These are phyloP conservation scores for Coemansia sp. DNA, from an alignment of 192 early-diverging fungal species.

Conservation along the genomic window DNA sequence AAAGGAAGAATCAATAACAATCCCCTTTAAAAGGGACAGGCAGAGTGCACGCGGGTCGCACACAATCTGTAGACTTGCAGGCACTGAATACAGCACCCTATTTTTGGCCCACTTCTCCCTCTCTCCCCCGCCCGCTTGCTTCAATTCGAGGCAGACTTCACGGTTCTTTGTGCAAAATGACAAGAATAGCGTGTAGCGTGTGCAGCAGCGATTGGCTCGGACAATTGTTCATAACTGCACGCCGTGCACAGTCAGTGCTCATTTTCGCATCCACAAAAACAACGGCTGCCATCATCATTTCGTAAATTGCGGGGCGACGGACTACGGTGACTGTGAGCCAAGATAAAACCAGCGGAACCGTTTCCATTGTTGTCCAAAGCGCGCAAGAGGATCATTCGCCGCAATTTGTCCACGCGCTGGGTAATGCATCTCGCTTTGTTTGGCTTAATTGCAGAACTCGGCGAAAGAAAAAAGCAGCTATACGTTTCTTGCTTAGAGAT, in stretches of 20 bases:
- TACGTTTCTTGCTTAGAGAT: background rate
- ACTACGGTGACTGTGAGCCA: too few species aligned
- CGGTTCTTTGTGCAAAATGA: background rate
- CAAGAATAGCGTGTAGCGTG: slow-evolving; percentile 1
- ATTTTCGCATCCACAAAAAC: too few species aligned
- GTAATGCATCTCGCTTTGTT: too few species aligned
- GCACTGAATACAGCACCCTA: background rate
- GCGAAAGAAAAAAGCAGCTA: background rate
- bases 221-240: background rate
- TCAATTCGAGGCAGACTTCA: background rate
- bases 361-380: too few species aligned
- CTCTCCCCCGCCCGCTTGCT: background rate
- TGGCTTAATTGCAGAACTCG: too few species aligned
- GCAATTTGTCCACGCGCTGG: too few species aligned
- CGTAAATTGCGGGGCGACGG: too few species aligned
- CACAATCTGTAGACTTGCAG: background rate
- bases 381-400: too few species aligned
- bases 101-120: background rate
- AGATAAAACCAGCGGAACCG: too few species aligned
- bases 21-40: too few species aligned
- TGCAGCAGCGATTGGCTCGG: slow-evolving; percentile 6
- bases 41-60: too few species aligned
- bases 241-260: background rate
- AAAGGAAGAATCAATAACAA: background rate
- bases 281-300: too few species aligned